Base-by-base conservation (phyloP, 2,329 filamentous ascomycete species). In the Sclerotinia trifoliorum region DNA sequence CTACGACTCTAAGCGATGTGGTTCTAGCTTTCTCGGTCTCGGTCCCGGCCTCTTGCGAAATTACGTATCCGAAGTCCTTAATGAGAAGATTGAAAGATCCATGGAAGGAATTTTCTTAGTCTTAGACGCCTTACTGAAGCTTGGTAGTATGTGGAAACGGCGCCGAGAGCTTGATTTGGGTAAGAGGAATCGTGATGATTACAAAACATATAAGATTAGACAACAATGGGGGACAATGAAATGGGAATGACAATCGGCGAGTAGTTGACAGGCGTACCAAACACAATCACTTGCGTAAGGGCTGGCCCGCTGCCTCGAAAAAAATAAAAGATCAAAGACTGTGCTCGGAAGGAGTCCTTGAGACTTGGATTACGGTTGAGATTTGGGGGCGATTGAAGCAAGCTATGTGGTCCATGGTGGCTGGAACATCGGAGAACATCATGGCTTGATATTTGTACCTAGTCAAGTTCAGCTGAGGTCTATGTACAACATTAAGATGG, bases 361-460 rank as follows among this genome's bases (percentile, higher is more conserved):
- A 51, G 46, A 17, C 29, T 51, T 51, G n/a, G 32, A 51, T 29
- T 49, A 35, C 46, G 48, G 46, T 62, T 17, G 60, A 62, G n/a
- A 39, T 62, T 62, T 62, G 60, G 32, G 46, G 46, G 60, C 46
- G 46, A 62, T 49, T 49, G n/a, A 24, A 51, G 46, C 19, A 51
- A 49, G 19, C 17, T 24, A 51, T 62, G 58, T n/a, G 44, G 29
- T 51, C 21, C 29, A 49, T 49, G 60, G 29, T 35, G 29, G 32
- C 60, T 51, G 60, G 60, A 51, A 62, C 60, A 39, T 62, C 51
- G 60, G 32, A 61, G 44, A 49, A 61, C 32, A 21, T 55, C 52
- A 55, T 55, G 52, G 54, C 54, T 56, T 39, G 60, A 51, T 62
- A 21, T 62, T 46, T 62, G 60, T 62, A 62, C 29, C 46, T 51